Conservation (phyloP, 140 eudicot species). For the Stevia rebaudiana region DNA sequence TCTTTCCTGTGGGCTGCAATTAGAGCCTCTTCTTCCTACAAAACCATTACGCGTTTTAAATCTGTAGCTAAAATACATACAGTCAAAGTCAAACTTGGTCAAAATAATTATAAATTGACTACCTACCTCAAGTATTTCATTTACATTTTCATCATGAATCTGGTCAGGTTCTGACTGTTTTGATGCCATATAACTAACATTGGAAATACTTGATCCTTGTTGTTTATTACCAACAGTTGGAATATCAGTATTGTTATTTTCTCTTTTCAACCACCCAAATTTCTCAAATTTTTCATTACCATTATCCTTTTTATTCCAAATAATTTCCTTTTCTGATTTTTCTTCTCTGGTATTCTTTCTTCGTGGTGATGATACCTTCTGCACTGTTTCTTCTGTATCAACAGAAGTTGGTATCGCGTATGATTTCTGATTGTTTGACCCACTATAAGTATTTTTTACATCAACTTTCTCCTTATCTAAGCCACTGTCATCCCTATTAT, state of each 20-base stretch:
- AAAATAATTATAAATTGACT: background rate
- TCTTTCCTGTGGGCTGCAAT: slow-evolving; percentile 94
- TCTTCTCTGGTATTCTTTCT: slow-evolving; percentile 71
- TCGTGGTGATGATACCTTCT: slow-evolving; percentile 90
- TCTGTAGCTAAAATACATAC: background rate
- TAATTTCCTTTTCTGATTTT: slow-evolving; percentile 47
- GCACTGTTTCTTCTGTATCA: slow-evolving; percentile 70
- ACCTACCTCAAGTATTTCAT: slow-evolving; percentile 81
- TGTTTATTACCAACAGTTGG: slow-evolving; percentile 38
- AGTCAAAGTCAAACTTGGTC: background rate
- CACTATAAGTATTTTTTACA: slow-evolving; percentile 33
- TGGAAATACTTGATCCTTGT: slow-evolving; percentile 42
- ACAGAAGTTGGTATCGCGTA: slow-evolving; percentile 36
- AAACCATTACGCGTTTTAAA: background rate
- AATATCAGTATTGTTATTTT: slow-evolving; percentile 37
- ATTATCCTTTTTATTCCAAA: slow-evolving; percentile 43
- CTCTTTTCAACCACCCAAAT: slow-evolving; percentile 51
- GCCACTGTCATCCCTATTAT: slow-evolving; percentile 47
- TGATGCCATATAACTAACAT: slow-evolving; percentile 29
- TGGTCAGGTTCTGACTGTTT: slow-evolving; percentile 50
- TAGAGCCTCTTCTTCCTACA: slow-evolving; percentile 92
- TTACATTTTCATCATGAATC: slow-evolving; percentile 55
- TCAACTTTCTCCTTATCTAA: slow-evolving; percentile 59
- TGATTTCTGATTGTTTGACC: slow-evolving; percentile 42
- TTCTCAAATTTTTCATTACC: slow-evolving; percentile 59